Percentiles rank a stretch among this genome's conserved stretches.
Evolutionary conservation across 345 rosid species (phyloP).

Genomic region (Combretum micranthum): DNA sequence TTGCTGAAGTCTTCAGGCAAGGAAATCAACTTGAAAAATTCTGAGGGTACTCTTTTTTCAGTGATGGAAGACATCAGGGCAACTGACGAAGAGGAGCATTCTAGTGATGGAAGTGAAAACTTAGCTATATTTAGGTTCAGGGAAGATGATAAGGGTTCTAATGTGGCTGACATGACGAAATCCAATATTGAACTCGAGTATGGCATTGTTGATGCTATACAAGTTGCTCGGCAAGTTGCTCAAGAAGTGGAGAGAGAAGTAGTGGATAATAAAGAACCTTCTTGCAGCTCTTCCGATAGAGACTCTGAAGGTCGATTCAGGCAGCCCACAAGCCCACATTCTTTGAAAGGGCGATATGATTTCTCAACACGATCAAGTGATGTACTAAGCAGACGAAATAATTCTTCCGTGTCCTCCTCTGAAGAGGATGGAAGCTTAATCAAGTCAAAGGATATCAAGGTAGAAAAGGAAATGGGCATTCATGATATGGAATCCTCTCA

Average conservation of each 20-base stretch:
- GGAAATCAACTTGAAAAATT: conserved; percentile 22
- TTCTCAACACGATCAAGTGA: conserved; percentile 27
- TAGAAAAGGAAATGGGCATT: conserved; percentile 28
- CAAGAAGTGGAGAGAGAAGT: conserved; percentile 90
- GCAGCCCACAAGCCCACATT: conserved; percentile 42
- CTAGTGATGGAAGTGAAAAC: conserved; percentile 29
- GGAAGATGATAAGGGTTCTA: conserved; percentile 26
- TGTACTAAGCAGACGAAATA: conserved; percentile 31
- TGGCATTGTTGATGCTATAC: conserved; percentile 85
- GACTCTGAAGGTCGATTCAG: conserved; percentile 32
- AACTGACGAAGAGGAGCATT: conserved; percentile 26
- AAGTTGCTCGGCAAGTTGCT: conserved; percentile 87
- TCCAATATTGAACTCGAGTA: conserved; percentile 57
- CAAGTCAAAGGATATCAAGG: conserved; percentile 25
- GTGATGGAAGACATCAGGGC: conserved; percentile 29
- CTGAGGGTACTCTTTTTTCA: conserved; percentile 23
- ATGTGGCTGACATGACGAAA: conserved; percentile 29
- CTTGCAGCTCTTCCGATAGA: conserved; percentile 58
- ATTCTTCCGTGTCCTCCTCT: conserved; percentile 28
- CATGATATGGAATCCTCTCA: conserved; percentile 52
- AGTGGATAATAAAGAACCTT: conserved; percentile 50
- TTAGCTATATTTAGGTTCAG: conserved; percentile 32
- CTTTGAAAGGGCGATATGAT: conserved; percentile 26
- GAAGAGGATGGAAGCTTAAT: conserved; percentile 22
- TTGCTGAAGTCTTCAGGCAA: conserved; percentile 30